phyloP scores from a whole-genome alignment of 192 early-diverging fungal species.

The Jimgerdemannia lactiflua region DNA sequence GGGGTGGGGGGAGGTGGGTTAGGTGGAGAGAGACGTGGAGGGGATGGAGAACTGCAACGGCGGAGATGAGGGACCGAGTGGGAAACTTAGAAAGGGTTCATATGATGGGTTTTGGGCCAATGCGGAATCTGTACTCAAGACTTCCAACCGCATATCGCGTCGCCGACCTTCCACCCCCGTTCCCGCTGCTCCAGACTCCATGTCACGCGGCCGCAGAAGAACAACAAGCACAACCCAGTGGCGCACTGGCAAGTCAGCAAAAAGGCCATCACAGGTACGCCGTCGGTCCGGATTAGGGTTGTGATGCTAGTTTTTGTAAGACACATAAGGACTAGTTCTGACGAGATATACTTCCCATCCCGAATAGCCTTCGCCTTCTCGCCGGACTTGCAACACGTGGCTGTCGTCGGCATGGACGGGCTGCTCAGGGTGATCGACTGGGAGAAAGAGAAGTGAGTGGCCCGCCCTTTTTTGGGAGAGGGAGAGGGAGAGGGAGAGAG shows the following conservation, averaged over 20 bases:
- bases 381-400: slow-evolving; percentile 80
- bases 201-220: slow-evolving; percentile 54
- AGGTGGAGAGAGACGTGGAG: not conserved
- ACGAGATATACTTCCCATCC: too few species aligned
- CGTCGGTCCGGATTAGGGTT: too few species aligned
- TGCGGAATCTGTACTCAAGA: too few species aligned
- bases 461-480: not conserved
- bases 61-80: too few species aligned
- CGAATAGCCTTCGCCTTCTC: slow-evolving; percentile 74
- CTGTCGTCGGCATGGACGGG: slow-evolving; percentile 78
- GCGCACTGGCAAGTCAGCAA: slow-evolving; percentile 74
- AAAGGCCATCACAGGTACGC: slow-evolving; percentile 68
- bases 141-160: too few species aligned
- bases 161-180: too few species aligned
- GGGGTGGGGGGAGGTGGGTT: not conserved
- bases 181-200: slow-evolving; percentile 37
- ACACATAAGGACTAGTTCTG: not conserved
- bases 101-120: too few species aligned
- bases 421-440: slow-evolving; percentile 76
- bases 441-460: slow-evolving; percentile 48
- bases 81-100: too few species aligned
- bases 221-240: slow-evolving; percentile 76
- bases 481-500: too few species aligned
- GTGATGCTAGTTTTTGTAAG: not conserved
- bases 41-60: too few species aligned